Evolutionary conservation across 2,329 filamentous ascomycete genomes (phyloP).

Genomic region (Botrytis squamosa): DNA sequence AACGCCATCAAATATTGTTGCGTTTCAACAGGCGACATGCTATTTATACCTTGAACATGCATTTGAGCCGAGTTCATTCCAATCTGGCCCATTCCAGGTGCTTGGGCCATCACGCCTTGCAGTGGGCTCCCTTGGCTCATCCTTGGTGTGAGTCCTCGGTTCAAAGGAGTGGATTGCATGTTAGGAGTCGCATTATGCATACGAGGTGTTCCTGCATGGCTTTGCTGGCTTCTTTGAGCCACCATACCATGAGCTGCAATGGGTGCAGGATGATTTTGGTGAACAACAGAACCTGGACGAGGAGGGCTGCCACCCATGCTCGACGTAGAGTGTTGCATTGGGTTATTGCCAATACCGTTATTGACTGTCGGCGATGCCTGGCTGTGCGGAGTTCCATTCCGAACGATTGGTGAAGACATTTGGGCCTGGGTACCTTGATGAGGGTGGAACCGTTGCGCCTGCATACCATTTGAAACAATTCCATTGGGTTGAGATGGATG

Average conservation of each 20-base stretch:
- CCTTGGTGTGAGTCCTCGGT: slow-evolving; percentile 56
- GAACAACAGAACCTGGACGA: slow-evolving; percentile 64
- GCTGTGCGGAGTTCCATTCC: slow-evolving; percentile 63
- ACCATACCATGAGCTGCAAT: slow-evolving; percentile 61
- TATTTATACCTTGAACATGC: slow-evolving; percentile 42
- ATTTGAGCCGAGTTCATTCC: slow-evolving; percentile 48
- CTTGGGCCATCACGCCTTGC: slow-evolving; percentile 57
- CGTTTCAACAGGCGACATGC: slow-evolving; percentile 31
- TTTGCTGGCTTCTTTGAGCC: slow-evolving; percentile 64
- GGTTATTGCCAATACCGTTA: slow-evolving; percentile 41
- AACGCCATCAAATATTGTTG: slow-evolving; percentile 32
- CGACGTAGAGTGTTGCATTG: slow-evolving; percentile 65
- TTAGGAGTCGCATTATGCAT: slow-evolving; percentile 62
- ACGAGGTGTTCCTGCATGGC: slow-evolving; percentile 63
- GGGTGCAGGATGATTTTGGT: slow-evolving; percentile 53
- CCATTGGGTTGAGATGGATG: slow-evolving; percentile 45
- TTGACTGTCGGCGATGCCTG: slow-evolving; percentile 66
- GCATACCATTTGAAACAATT: slow-evolving; percentile 43
- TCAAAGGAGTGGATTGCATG: slow-evolving; percentile 61
- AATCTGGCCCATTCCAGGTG: slow-evolving; percentile 54
- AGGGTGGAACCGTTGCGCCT: slow-evolving; percentile 44
- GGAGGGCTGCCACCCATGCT: slow-evolving; percentile 68
- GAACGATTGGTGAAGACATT: slow-evolving; percentile 65
- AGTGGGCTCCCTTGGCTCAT: slow-evolving; percentile 63
- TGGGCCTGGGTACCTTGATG: slow-evolving; percentile 56